Evolutionary conservation across 805 yeast genomes (phyloP), one percentile per base, ranked within the genome.

Genomic region (Ogataea ramenticola): DNA sequence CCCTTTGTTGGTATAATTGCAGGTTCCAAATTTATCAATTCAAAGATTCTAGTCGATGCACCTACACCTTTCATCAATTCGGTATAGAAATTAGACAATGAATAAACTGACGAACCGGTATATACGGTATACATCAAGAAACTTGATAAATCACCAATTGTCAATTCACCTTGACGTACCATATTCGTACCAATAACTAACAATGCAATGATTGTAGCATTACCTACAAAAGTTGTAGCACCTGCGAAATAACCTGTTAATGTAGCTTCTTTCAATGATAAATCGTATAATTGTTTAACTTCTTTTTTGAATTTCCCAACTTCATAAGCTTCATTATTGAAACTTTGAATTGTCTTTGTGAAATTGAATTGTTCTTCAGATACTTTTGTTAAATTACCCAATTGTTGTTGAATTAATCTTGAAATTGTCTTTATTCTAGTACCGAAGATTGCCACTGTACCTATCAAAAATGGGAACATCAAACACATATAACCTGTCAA

Each of bases 41-140:
- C 98, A 67, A 91, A 90, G 22, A 91, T 77, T 47, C 98, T 71
- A 41, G 89, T 82, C 0, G 96, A 93, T 0, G 98, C 97, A 41
- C 98, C 98, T 8, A 90, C 86, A 44, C 97, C 98, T 66, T 91
- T 91, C 97, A 91, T 91, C 46, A 91, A 68, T 61, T 91, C 98
- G 2, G 95, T 80, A 59, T 90, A 91, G 60, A 91, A 91, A 55
- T 85, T 86, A 0, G 96, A 91, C 17, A 91, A 61, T 0, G 97
- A 96, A 62, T 86, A 85, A 54, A 90, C 86, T 9, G 96, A 87
- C n/a, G 88, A 72, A 0, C 96, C 98, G 2, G 96, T 85, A 62
- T 86, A 91, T 1, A 87, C 87, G 0, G 97, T 93, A 65, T 91
- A 91, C 93, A 91, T 85, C 81, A 90, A 82, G 62, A 89, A 91